Evolutionary conservation across 2,329 filamentous ascomycete species (phyloP).

Genomic region (Colletotrichum tropicicola): DNA sequence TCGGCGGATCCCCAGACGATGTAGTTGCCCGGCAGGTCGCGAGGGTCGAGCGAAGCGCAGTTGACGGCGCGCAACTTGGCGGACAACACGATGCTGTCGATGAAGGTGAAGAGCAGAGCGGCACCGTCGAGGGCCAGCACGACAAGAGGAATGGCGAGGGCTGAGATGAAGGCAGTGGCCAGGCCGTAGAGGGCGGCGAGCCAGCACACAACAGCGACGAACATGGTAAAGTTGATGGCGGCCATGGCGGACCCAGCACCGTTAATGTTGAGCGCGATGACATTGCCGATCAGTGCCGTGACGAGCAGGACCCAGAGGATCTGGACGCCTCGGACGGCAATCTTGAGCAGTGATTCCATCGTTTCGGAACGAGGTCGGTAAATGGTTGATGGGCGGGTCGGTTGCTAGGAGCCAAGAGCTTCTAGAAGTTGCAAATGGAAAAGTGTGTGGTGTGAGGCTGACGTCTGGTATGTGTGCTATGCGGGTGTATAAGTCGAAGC

Average conservation of each 20-base stretch:
- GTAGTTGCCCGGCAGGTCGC: constrained; percentile 51
- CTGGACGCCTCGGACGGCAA: constrained; percentile 57
- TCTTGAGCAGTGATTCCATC: constrained; percentile 50
- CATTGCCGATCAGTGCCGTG: constrained; percentile 66
- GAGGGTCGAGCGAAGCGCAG: constrained; percentile 59
- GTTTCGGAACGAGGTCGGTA: constrained; percentile 35
- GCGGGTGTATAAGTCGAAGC: background rate
- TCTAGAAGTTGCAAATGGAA: background rate
- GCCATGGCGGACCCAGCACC: constrained; percentile 51
- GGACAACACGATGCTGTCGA: constrained; percentile 74
- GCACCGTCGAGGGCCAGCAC: constrained; percentile 65
- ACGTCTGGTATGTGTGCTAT: background rate
- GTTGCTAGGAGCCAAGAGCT: background rate
- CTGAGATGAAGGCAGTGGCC: constrained; percentile 61
- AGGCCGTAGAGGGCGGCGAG: constrained; percentile 71
- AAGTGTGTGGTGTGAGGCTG: background rate
- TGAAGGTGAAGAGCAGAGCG: constrained; percentile 74
- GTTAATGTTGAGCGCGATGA: constrained; percentile 60
- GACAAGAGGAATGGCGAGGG: constrained; percentile 60
- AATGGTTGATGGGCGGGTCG: background rate
- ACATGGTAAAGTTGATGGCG: constrained; percentile 74
- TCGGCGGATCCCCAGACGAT: constrained; percentile 70
- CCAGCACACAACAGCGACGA: constrained; percentile 73
- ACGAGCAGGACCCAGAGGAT: constrained; percentile 62
- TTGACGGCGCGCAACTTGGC: constrained; percentile 74